phyloP scores from a whole-genome alignment of 2,329 filamentous ascomycete genomes.

The Aspergillus intermedius region DNA sequence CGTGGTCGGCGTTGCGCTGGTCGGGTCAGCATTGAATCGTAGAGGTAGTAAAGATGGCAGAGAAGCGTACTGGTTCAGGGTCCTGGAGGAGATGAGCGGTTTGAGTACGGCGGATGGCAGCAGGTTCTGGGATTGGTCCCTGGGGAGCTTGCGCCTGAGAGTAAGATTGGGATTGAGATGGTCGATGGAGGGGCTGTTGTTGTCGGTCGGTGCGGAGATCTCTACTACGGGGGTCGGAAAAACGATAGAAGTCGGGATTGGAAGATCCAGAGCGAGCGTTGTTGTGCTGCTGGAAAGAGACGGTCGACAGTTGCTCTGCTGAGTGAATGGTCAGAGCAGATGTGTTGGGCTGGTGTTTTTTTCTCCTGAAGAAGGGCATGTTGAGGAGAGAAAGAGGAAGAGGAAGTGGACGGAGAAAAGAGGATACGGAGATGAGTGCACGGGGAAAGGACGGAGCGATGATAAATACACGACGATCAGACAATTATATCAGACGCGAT shows the following conservation, averaged over 20 bases:
- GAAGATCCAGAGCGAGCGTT: not conserved
- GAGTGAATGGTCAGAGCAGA: not conserved
- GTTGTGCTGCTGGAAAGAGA: not conserved
- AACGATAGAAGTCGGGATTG: not conserved
- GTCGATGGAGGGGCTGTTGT: not conserved
- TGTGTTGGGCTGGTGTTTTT: not conserved
- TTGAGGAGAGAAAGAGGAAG: not conserved
- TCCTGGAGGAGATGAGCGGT: not conserved
- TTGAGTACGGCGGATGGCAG: not conserved
- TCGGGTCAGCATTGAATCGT: not conserved
- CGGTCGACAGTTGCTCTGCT: not conserved
- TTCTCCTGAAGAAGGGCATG: not conserved
- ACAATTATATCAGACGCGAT: no score
- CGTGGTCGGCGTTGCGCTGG: not conserved
- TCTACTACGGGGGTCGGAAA: not conserved
- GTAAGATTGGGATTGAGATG: not conserved
- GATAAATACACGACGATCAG: no score
- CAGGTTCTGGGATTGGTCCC: not conserved
- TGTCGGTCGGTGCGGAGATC: not conserved
- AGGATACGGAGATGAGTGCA: not conserved
- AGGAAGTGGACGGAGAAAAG: not conserved
- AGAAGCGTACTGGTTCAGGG: not conserved
- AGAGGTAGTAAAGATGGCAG: not conserved
- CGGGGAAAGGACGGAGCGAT: not conserved
- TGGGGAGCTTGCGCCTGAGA: not conserved